Conservation (phyloP, 164 flowering plant genomes). For the Dillenia turbinata region DNA sequence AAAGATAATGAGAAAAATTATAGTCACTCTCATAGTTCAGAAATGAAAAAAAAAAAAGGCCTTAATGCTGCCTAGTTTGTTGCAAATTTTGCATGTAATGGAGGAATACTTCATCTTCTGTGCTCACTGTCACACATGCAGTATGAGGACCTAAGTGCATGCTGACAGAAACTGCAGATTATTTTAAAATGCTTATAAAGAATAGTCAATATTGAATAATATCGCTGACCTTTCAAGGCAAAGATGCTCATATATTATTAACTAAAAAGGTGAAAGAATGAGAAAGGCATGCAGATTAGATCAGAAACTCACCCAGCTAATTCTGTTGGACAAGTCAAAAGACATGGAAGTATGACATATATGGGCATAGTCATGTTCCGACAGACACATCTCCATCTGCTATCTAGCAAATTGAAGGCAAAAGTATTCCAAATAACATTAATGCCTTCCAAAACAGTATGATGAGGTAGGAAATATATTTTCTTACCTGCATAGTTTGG, state of each 20-base stretch:
- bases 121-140: conserved; percentile 1
- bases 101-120: not conserved
- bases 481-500: conserved; percentile 82
- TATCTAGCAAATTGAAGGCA: conserved; percentile 38
- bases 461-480: not conserved
- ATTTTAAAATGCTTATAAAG: too few relatives aligned
- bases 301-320: conserved; percentile 72
- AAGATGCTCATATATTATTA: not conserved
- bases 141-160: not conserved
- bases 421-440: conserved; percentile 4
- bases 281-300: not conserved
- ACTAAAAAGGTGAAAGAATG: not conserved
- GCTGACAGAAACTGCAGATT: not conserved
- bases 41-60: too few relatives aligned
- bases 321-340: conserved; percentile 78
- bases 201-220: not conserved
- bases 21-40: too few relatives aligned
- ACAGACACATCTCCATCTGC: conserved; percentile 94
- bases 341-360: conserved; percentile 88
- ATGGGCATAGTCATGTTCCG: conserved; percentile 67
- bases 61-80: too few relatives aligned
- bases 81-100: too few relatives aligned
- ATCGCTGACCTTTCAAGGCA: not conserved
- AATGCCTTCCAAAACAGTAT: not conserved
- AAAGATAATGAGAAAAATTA: too few relatives aligned